phyloP scores from a whole-genome alignment of 768 basidiomycete species.

The Heimioporus sp. region DNA sequence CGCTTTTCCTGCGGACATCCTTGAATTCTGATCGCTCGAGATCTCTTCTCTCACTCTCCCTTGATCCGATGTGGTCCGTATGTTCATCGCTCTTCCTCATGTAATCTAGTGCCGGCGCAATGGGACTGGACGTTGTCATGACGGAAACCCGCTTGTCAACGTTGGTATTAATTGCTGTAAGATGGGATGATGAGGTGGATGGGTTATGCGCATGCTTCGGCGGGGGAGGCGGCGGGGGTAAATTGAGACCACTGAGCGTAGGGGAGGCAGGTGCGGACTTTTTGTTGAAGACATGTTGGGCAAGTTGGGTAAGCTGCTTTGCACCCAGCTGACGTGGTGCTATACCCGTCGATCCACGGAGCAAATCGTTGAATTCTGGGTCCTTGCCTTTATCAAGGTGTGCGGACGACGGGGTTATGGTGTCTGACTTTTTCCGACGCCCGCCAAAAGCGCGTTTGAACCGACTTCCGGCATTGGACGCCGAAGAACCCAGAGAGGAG shows the following conservation, averaged over 20 bases:
- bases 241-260: conserved; percentile 27
- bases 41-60: conserved; percentile 30
- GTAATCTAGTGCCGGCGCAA: conserved; percentile 57
- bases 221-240: conserved; percentile 37
- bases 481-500: conserved; percentile 19
- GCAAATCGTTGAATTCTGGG: conserved; percentile 17
- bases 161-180: conserved; percentile 18
- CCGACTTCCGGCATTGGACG: conserved; percentile 24
- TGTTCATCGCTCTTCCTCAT: conserved; percentile 43
- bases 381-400: conserved; percentile 22
- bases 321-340: conserved; percentile 26
- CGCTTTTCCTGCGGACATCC: conserved; percentile 79
- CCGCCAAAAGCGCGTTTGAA: conserved; percentile 32
- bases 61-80: conserved; percentile 17
- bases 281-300: conserved; percentile 47
- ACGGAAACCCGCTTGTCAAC: conserved; percentile 47
- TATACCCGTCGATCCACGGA: conserved; percentile 7
- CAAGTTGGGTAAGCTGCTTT: conserved; percentile 40
- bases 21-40: conserved; percentile 44
- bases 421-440: conserved; percentile 34
- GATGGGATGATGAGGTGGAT: conserved; percentile 21
- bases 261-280: conserved; percentile 34
- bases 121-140: conserved; percentile 52
- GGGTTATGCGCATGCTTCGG: conserved; percentile 33
- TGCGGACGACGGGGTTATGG: conserved; percentile 15